These are phyloP conservation scores for Cryphonectria parasitica DNA, from an alignment of 2,329 filamentous ascomycete species.

Conservation along the genomic window DNA sequence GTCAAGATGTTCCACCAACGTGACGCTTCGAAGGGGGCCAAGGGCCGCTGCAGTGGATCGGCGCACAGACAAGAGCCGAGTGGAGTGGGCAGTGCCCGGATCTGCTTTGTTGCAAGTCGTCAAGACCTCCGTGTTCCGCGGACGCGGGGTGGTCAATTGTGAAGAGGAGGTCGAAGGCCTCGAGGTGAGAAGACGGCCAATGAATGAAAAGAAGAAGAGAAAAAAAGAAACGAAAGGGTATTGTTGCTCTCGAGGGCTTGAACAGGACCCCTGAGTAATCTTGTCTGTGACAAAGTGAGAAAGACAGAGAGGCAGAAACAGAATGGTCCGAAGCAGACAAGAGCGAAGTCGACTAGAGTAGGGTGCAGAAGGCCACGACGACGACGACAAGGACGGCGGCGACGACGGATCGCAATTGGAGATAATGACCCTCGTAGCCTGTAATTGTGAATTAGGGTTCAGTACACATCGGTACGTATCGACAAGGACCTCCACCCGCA, in stretches of 20 bases:
- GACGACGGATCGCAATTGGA: background rate
- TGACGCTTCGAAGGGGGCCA: conserved; percentile 10
- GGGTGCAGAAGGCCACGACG: background rate
- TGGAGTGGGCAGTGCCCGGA: background rate
- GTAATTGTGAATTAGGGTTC: background rate
- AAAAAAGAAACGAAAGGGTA: background rate
- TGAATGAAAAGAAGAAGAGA: background rate
- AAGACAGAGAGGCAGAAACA: background rate
- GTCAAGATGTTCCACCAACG: conserved; percentile 17
- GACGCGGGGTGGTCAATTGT: background rate
- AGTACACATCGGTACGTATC: background rate
- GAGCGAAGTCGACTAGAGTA: background rate
- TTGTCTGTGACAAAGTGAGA: background rate
- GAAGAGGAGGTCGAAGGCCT: background rate
- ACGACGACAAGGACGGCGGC: background rate
- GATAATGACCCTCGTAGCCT: background rate
- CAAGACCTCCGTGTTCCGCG: background rate
- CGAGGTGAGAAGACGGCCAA: background rate
- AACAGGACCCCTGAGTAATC: background rate
- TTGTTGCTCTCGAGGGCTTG: background rate
- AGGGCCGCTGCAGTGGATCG: conserved; percentile 10
- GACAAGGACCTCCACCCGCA: background rate
- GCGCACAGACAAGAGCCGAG: conserved; percentile 17
- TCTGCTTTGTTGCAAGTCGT: background rate
- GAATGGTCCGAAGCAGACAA: background rate